Percentiles rank a stretch among this genome's conserved stretches.
phyloP scores from a whole-genome alignment of 179 eudicot species.

The Corrigiola litoralis region DNA sequence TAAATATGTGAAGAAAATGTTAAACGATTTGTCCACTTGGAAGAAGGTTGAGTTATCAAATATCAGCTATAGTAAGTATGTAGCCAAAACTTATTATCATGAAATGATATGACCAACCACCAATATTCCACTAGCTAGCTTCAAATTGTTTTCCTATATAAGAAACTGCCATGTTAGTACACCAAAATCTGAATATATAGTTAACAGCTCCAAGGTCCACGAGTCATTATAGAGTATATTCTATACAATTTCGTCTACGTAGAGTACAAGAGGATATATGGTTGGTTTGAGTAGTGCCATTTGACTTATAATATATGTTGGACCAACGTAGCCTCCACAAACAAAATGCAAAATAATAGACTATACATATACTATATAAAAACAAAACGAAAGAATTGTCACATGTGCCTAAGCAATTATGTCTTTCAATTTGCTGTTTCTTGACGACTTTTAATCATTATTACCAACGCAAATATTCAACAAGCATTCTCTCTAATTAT shows the following conservation, averaged over 20 bases:
- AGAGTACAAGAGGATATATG: neutral
- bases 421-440: neutral
- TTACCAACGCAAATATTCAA: too few relatives aligned
- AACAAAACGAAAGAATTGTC: too few relatives aligned
- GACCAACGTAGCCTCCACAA: neutral
- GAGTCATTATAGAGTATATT: neutral
- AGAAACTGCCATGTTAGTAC: neutral
- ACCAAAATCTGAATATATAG: neutral
- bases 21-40: neutral
- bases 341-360: neutral
- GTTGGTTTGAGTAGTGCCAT: slow-evolving; percentile 3
- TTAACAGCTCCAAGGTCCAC: neutral
- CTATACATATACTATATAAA: too few relatives aligned
- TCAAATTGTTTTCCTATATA: too few relatives aligned
- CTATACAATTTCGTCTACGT: neutral
- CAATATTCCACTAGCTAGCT: neutral
- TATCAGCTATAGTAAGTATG: neutral
- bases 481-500: too few relatives aligned
- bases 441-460: too few relatives aligned
- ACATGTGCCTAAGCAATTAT: neutral
- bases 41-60: neutral
- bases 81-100: neutral
- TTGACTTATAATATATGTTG: neutral
- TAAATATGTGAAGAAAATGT: neutral
- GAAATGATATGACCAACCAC: neutral